phyloP scores from a whole-genome alignment of 192 early-diverging fungal species.

The Entophlyctis helioformis region DNA sequence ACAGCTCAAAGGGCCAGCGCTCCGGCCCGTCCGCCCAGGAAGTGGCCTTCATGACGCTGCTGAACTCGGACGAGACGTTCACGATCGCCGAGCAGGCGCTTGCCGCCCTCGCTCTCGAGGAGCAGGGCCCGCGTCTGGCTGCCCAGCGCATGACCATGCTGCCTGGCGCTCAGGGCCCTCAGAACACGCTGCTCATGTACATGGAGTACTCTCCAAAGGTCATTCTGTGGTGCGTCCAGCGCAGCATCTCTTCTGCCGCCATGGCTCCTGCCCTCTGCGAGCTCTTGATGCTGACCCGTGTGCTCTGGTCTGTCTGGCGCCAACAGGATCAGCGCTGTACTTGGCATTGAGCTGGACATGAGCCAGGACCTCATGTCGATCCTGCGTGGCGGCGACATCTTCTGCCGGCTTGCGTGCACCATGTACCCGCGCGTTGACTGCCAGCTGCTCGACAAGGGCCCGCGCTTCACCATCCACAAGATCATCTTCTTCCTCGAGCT shows the following conservation, averaged over 20 bases:
- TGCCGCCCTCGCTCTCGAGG: too few relatives aligned
- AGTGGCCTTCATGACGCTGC: constrained; percentile 19
- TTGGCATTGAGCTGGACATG: constrained; percentile 1
- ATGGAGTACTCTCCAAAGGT: constrained; percentile 28
- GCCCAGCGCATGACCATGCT: too few relatives aligned
- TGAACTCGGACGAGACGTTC: constrained; percentile 28
- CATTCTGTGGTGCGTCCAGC: constrained; percentile 10
- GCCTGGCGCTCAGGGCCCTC: too few relatives aligned
- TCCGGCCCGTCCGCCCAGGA: constrained; percentile 12
- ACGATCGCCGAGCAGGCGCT: too few relatives aligned
- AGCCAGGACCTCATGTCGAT: constrained; percentile 15
- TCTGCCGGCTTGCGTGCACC: constrained; percentile 24
- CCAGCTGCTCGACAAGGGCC: constrained; percentile 28
- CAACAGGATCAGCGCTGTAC: constrained; percentile 13
- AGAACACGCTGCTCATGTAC: constrained; percentile 23
- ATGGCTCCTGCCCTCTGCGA: constrained; percentile 1
- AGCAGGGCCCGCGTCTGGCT: too few relatives aligned
- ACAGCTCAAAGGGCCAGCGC: too few relatives aligned
- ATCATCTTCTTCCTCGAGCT: constrained; percentile 42
- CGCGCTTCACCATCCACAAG: constrained; percentile 40
- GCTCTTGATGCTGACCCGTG: neutral
- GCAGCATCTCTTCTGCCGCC: neutral
- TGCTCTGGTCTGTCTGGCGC: neutral
- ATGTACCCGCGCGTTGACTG: constrained; percentile 35
- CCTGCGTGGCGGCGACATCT: constrained; percentile 26